These are phyloP conservation scores for Hypseocharis bilobata DNA, from an alignment of 441 rosid species.

Conservation along the genomic window DNA sequence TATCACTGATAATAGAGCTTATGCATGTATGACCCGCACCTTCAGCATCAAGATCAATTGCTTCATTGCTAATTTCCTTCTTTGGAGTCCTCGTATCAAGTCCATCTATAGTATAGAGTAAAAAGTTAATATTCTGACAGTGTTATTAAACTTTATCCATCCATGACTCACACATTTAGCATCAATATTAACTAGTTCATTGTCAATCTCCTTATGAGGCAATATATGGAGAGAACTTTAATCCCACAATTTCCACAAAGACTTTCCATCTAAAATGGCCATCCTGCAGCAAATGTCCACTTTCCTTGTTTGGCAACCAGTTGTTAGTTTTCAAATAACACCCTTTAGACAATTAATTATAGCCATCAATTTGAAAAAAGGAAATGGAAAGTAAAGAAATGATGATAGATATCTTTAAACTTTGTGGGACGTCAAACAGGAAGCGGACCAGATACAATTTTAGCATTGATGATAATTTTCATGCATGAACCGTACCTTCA, in stretches of 20 bases:
- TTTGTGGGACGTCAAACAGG: background rate
- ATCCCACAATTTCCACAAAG: background rate
- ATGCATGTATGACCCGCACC: background rate
- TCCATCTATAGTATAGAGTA: slow-evolving; percentile 1
- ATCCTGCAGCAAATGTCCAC: background rate
- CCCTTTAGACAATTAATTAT: background rate
- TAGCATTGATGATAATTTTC: background rate
- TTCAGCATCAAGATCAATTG: slow-evolving; percentile 10
- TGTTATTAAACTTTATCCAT: background rate
- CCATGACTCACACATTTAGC: too few species aligned
- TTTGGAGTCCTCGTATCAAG: background rate
- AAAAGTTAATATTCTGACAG: background rate
- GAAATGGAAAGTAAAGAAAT: background rate
- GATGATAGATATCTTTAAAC: background rate
- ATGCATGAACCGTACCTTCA: slow-evolving; percentile 1
- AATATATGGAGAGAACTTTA: background rate
- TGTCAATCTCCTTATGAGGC: slow-evolving; percentile 3
- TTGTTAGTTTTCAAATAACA: background rate
- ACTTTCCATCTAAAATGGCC: background rate
- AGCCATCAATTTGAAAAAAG: background rate
- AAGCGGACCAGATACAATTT: background rate
- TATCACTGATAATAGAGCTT: background rate
- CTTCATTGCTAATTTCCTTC: slow-evolving; percentile 2
- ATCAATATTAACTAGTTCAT: background rate
- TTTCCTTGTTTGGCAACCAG: background rate